Base-by-base conservation (phyloP, 2,329 filamentous ascomycete genomes). In the Verticillium zaregamsianum region DNA sequence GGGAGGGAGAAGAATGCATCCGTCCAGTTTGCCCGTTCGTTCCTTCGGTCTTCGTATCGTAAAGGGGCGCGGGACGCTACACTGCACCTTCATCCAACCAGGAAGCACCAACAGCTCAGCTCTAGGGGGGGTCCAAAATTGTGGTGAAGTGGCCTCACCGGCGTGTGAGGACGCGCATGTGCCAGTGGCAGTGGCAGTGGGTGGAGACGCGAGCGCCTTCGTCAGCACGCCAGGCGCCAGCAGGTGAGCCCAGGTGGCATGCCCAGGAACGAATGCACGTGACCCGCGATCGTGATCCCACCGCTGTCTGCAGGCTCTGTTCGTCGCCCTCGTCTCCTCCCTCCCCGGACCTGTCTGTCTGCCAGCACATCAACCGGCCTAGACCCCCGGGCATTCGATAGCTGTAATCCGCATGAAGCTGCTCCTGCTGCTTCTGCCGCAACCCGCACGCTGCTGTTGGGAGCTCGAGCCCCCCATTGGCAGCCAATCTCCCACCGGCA, bases 1-100 rank as follows among this genome's bases (percentile, higher is more conserved):
- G 37, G 61, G 52, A 62, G 59, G 59, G 59, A 25, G 57, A 58
- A 62, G 62, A 25, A 40, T 23, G 45, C 25, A 28, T 25, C 45
- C 45, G 45, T 52, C 45, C 45, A 40, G 37, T 40, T 17, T 25
- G 45, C 45, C 23, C 20, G 45, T 40, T 52, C 45, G 45, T 52
- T 52, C 45, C 45, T 52, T 23, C 45, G 45, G n/a, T 23, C 45
- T 52, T 52, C 45, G 45, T 52, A 52, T 52, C 45, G 45, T 52
- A 52, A 52, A 52, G 45, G 45, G 45, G 45, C 45, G 45, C 45
- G 45, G 45, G 45, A 52, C 45, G 45, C 45, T 52, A 52, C 45
- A 52, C n/a, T 52, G 45, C 45, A 52, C 20, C 45, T 45, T 20
- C 45, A 25, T 52, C 45, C 45, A 52, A 52, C 45, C 45, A 52